A percentile compares a stretch with the other conserved stretches of the same genome.
phyloP scores from a whole-genome alignment of 1,139 yeast species.

The Candida sojae region DNA sequence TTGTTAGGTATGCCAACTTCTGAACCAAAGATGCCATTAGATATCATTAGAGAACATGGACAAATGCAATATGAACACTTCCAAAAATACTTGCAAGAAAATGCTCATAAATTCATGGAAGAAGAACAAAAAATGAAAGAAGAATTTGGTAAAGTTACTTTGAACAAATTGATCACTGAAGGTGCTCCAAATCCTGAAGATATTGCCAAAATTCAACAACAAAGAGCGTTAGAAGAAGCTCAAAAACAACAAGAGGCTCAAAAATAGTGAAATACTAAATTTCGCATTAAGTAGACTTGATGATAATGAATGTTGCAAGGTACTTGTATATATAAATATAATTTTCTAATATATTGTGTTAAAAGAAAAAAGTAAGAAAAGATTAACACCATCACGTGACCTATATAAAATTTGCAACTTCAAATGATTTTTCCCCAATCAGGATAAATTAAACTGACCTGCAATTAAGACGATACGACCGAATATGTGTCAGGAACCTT shows the following conservation, averaged over 20 bases:
- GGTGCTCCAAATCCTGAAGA: slow-evolving; percentile 88
- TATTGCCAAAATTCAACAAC: slow-evolving; percentile 67
- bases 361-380: too few relatives aligned
- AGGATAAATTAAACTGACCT: too few relatives aligned
- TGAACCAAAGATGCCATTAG: slow-evolving; percentile 86
- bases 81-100: slow-evolving; percentile 81
- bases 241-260: slow-evolving; percentile 12
- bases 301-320: background rate
- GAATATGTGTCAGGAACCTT: too few relatives aligned
- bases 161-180: slow-evolving; percentile 81
- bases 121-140: slow-evolving; percentile 81
- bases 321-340: slow-evolving; percentile 4
- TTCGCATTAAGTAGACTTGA: background rate
- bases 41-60: slow-evolving; percentile 88
- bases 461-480: too few relatives aligned
- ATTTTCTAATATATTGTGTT: too few relatives aligned
- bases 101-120: slow-evolving; percentile 82
- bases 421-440: too few relatives aligned
- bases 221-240: slow-evolving; percentile 25
- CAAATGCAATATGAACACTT: slow-evolving; percentile 85
- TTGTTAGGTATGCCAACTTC: slow-evolving; percentile 63
- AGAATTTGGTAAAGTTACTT: slow-evolving; percentile 74
- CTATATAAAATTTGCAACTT: too few relatives aligned
- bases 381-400: too few relatives aligned
- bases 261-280: background rate